Conservation (phyloP, 768 basidiomycete genomes). For the Boletus rex-veris region DNA sequence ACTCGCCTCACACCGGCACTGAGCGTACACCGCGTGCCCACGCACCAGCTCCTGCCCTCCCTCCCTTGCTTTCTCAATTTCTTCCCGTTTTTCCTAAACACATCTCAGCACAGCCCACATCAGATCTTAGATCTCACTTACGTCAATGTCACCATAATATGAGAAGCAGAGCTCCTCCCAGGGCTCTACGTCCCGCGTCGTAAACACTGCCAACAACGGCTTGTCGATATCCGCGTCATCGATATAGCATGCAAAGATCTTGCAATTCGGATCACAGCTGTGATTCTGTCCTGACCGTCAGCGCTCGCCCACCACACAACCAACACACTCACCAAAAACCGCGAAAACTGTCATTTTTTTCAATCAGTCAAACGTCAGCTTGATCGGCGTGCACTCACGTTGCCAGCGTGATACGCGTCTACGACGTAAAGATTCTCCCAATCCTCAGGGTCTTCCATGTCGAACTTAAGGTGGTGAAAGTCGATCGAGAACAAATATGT, state of each 20-base stretch:
- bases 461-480: conserved; percentile 57
- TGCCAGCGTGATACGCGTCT: conserved; percentile 87
- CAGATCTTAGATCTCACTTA: conserved; percentile 9
- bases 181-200: conserved; percentile 56
- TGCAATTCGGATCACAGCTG: conserved; percentile 84
- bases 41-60: conserved; percentile 3
- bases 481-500: conserved; percentile 86
- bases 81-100: conserved; percentile 22
- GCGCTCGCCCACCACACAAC: background rate
- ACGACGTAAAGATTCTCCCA: conserved; percentile 50
- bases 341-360: conserved; percentile 68
- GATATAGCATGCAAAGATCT: conserved; percentile 69
- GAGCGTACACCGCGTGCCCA: conserved; percentile 44
- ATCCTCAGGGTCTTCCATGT: conserved; percentile 22
- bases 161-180: conserved; percentile 76
- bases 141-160: conserved; percentile 59
- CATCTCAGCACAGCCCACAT: background rate
- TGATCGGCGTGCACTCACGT: conserved; percentile 47
- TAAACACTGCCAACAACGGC: conserved; percentile 66
- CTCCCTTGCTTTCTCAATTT: conserved; percentile 6
- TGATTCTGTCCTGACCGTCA: conserved; percentile 60
- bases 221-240: conserved; percentile 72
- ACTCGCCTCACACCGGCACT: conserved; percentile 49
- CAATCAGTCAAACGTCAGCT: conserved; percentile 1
- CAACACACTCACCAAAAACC: conserved; percentile 63